phyloP scores from a whole-genome alignment of 257 asterid species.

The Solanum virginianum region DNA sequence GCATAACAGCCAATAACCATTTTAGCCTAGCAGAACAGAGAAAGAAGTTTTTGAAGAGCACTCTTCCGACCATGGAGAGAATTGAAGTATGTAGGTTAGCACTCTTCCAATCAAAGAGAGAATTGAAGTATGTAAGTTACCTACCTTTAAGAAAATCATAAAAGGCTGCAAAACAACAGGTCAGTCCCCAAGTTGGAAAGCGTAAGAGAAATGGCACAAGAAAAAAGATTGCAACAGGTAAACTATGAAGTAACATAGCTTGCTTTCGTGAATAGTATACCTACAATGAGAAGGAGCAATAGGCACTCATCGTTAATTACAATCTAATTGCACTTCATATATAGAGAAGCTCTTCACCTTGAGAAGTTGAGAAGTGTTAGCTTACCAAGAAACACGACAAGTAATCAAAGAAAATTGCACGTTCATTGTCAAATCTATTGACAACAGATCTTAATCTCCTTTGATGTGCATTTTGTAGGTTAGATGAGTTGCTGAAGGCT shows the following conservation, averaged over 20 bases:
- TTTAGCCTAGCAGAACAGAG: background rate
- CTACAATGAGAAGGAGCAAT: slow-evolving; percentile 12
- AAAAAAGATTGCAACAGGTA: slow-evolving; percentile 67
- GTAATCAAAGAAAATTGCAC: slow-evolving; percentile 68
- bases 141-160: slow-evolving; percentile 80
- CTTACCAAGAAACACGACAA: slow-evolving; percentile 69
- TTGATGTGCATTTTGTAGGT: slow-evolving; percentile 62
- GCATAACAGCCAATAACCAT: slow-evolving; percentile 18
- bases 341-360: background rate
- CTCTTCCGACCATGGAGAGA: background rate
- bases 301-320: background rate
- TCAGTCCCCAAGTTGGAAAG: slow-evolving; percentile 37
- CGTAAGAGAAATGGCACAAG: slow-evolving; percentile 66
- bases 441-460: slow-evolving; percentile 39
- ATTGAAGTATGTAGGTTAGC: slow-evolving; percentile 11
- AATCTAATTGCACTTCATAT: background rate
- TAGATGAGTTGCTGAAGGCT: slow-evolving; percentile 72
- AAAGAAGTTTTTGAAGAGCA: background rate
- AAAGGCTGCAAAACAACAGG: slow-evolving; percentile 32
- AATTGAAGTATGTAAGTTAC: slow-evolving; percentile 24
- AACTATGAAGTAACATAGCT: slow-evolving; percentile 63
- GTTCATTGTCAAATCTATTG: slow-evolving; percentile 31
- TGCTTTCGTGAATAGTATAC: slow-evolving; percentile 59
- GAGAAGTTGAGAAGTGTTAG: slow-evolving; percentile 6
- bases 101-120: background rate